These are phyloP conservation scores for Magnolia changhungtana DNA, from an alignment of 164 flowering plant species.

Conservation along the genomic window DNA sequence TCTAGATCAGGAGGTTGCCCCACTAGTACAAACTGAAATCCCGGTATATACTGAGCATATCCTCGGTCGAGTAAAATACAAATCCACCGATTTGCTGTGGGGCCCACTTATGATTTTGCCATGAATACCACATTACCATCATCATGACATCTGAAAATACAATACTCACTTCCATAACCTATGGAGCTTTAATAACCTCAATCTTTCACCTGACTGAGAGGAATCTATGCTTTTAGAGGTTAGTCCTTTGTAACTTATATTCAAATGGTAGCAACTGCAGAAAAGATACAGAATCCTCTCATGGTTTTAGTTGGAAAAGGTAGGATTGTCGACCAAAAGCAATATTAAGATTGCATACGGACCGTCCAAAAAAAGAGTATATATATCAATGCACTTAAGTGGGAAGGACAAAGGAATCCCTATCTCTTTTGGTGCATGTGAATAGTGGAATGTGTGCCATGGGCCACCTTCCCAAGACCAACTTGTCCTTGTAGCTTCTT, in stretches of 20 bases:
- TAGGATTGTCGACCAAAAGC: neutral
- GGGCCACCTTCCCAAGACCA: neutral
- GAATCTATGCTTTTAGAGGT: neutral
- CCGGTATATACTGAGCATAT: too few relatives aligned
- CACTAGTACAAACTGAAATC: too few relatives aligned
- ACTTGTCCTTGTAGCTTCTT: neutral
- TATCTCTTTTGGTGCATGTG: conserved; percentile 1
- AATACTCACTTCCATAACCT: neutral
- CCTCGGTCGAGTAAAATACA: too few relatives aligned
- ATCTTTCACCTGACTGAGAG: neutral
- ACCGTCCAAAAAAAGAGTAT: conserved; percentile 5
- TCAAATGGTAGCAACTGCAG: neutral
- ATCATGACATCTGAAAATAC: too few relatives aligned
- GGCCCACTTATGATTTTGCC: too few relatives aligned
- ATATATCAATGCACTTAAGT: conserved; percentile 1
- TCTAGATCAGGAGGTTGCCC: too few relatives aligned
- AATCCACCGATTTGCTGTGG: too few relatives aligned
- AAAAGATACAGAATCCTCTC: neutral
- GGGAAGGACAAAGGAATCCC: conserved; percentile 7
- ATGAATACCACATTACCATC: too few relatives aligned
- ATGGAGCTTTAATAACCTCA: neutral
- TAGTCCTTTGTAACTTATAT: neutral
- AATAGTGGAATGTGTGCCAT: neutral
- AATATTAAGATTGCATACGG: neutral
- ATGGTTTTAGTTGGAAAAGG: conserved; percentile 3